A percentile compares a stretch with the other conserved stretches of the same genome.
Evolutionary conservation across 108 stramenopile species (phyloP).

Genomic region (Skeletonema tropicum): DNA sequence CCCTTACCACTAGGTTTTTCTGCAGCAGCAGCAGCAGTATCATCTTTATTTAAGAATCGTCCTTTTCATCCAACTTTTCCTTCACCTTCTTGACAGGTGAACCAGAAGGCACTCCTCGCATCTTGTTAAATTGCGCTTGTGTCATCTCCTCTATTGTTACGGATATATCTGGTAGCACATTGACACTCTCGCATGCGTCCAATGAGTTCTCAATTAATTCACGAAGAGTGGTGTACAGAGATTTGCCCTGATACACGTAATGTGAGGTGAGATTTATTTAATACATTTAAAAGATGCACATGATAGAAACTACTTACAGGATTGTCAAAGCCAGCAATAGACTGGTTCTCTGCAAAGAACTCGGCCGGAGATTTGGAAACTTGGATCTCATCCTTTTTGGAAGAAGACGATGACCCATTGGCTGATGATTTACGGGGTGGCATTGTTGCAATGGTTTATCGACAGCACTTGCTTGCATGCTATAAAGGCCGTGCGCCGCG

Average conservation of each 20-base stretch:
- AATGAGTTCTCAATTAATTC: constrained; percentile 94
- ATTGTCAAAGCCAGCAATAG: constrained; percentile 98
- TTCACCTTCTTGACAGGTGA: constrained; percentile 27
- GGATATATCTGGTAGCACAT: constrained; percentile 78
- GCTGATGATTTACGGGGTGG: not conserved
- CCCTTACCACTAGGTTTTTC: not conserved
- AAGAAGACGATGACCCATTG: not conserved
- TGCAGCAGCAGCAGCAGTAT: too few species aligned
- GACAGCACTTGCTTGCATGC: not conserved
- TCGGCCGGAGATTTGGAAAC: constrained; percentile 90
- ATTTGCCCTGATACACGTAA: constrained; percentile 62
- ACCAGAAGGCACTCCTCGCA: constrained; percentile 60
- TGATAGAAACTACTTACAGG: not conserved
- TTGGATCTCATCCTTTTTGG: constrained; percentile 66
- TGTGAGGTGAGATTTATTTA: not conserved
- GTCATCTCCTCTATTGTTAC: constrained; percentile 88
- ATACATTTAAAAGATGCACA: not conserved
- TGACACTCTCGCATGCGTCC: constrained; percentile 93
- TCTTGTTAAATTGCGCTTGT: constrained; percentile 81
- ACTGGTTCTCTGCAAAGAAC: constrained; percentile 97
- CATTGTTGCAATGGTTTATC: not conserved
- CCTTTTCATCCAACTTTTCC: constrained; percentile 23
- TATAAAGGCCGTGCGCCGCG: too few species aligned
- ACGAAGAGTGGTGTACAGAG: constrained; percentile 94
- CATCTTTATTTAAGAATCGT: constrained; percentile 4